Evolutionary conservation across 768 basidiomycete genomes (phyloP).

Genomic region (Lactarius deliciosus): DNA sequence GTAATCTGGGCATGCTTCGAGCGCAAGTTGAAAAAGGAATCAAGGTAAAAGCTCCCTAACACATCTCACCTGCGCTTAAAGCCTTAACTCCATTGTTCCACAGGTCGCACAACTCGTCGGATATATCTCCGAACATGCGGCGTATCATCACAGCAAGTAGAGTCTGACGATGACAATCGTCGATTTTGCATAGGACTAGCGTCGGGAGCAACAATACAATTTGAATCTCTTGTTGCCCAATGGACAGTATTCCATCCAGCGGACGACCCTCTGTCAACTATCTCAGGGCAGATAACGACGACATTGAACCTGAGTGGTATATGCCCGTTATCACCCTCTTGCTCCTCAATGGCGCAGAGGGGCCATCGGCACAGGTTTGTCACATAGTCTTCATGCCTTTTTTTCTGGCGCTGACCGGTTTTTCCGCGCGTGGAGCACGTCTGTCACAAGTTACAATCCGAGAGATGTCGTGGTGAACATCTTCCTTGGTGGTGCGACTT

Average conservation of each 20-base stretch:
- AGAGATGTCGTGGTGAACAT: slow-evolving; percentile 86
- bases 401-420: neutral
- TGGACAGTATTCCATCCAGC: slow-evolving; percentile 74
- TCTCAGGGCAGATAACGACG: slow-evolving; percentile 79
- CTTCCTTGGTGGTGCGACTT: slow-evolving; percentile 97
- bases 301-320: slow-evolving; percentile 80
- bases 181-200: slow-evolving; percentile 85
- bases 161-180: slow-evolving; percentile 89
- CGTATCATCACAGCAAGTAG: slow-evolving; percentile 95
- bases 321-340: slow-evolving; percentile 89
- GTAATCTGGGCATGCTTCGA: no score
- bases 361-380: slow-evolving; percentile 90
- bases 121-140: no score
- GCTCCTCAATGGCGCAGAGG: slow-evolving; percentile 87
- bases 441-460: slow-evolving; percentile 89
- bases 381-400: slow-evolving; percentile 9
- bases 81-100: no score
- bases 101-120: no score
- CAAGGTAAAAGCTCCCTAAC: no score
- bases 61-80: no score
- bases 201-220: slow-evolving; percentile 86
- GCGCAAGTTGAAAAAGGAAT: no score
- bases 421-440: slow-evolving; percentile 82
- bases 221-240: slow-evolving; percentile 82
- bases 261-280: slow-evolving; percentile 83